These are phyloP conservation scores for Letharia columbiana DNA, from an alignment of 495 filamentous ascomycete genomes.

Conservation along the genomic window DNA sequence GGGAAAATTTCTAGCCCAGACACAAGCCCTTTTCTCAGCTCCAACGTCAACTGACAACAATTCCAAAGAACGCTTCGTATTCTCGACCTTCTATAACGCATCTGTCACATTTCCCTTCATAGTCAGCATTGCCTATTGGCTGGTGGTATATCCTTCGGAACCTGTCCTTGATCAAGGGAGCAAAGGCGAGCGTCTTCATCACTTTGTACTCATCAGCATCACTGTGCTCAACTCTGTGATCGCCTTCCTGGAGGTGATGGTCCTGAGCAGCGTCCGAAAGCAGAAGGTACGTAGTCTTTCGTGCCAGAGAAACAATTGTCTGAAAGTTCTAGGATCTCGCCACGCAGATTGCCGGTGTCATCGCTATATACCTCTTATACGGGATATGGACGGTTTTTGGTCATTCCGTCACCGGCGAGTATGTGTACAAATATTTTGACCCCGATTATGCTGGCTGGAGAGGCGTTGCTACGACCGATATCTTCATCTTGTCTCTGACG, in stretches of 20 bases:
- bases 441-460: conserved; percentile 29
- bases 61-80: conserved; percentile 33
- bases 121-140: conserved; percentile 42
- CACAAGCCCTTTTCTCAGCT: conserved; percentile 35
- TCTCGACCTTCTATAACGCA: conserved; percentile 44
- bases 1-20: conserved; percentile 16
- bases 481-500: conserved; percentile 5
- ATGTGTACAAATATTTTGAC: conserved; percentile 44
- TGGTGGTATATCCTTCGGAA: conserved; percentile 26
- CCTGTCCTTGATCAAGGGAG: conserved; percentile 22
- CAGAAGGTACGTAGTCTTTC: conserved; percentile 33
- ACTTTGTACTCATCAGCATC: conserved; percentile 40
- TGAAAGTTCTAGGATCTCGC: conserved; percentile 30
- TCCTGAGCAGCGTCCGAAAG: conserved; percentile 43
- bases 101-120: conserved; percentile 38
- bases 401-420: conserved; percentile 37
- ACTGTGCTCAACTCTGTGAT: conserved; percentile 36
- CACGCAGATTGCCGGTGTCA: conserved; percentile 31
- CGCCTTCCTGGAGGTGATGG: conserved; percentile 38
- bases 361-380: conserved; percentile 34
- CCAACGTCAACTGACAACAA: conserved; percentile 23
- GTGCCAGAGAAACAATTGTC: not conserved
- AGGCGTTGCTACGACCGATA: conserved; percentile 19
- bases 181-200: conserved; percentile 32
- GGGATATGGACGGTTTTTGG: conserved; percentile 42